These are phyloP conservation scores for Trichoderma sp. DNA, from an alignment of 2,329 filamentous ascomycete species.

Conservation along the genomic window DNA sequence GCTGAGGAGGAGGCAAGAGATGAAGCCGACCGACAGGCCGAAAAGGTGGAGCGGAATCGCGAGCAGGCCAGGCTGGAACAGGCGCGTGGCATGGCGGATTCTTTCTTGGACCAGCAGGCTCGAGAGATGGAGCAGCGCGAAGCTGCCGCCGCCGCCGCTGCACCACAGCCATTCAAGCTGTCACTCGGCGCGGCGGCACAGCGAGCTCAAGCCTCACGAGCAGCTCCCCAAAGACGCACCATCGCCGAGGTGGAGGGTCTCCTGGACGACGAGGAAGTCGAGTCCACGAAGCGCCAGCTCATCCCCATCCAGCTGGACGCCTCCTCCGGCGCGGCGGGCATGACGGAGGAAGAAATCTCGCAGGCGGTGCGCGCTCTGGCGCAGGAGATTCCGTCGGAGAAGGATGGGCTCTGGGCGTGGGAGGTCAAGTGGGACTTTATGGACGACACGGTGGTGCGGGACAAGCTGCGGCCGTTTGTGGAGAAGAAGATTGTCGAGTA, in stretches of 20 bases:
- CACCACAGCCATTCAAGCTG: constrained; percentile 83
- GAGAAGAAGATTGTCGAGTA: constrained; percentile 98
- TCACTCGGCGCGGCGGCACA: constrained; percentile 88
- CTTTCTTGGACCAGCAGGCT: constrained; percentile 82
- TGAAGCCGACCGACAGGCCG: constrained; percentile 75
- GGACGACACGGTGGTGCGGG: constrained; percentile 74
- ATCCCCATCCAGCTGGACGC: constrained; percentile 81
- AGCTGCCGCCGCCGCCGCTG: constrained; percentile 39
- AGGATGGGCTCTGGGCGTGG: constrained; percentile 88
- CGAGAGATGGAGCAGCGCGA: constrained; percentile 64
- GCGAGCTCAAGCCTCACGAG: constrained; percentile 58
- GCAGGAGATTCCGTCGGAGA: constrained; percentile 84
- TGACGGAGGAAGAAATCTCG: constrained; percentile 83
- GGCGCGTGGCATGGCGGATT: constrained; percentile 81
- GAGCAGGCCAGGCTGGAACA: constrained; percentile 72
- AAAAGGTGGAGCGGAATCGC: constrained; percentile 70
- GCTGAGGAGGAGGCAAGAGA: constrained; percentile 73
- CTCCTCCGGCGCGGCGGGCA: constrained; percentile 57
- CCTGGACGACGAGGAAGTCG: constrained; percentile 90
- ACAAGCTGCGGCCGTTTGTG: constrained; percentile 90
- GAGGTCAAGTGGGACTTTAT: constrained; percentile 88
- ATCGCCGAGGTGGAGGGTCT: constrained; percentile 92
- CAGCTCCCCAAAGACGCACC: constrained; percentile 65
- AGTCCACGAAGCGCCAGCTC: constrained; percentile 68
- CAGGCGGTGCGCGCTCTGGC: constrained; percentile 80